Evolutionary conservation across 768 basidiomycete species (phyloP).

Genomic region (Lentinus brumalis): DNA sequence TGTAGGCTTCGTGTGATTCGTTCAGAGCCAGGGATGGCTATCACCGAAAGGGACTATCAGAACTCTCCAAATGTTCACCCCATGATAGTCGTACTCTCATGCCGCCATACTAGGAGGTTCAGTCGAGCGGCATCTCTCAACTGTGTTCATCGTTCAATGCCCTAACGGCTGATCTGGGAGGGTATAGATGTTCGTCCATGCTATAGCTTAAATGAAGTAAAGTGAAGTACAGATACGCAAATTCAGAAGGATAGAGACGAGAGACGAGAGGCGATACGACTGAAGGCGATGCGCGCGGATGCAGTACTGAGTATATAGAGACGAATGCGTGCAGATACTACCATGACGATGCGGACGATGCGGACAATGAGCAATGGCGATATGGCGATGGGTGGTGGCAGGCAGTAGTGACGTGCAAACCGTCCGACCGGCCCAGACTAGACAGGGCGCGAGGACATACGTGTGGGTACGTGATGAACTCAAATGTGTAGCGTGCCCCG

Average conservation of each 20-base stretch:
- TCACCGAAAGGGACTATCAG: too few species aligned
- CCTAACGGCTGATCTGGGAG: conserved; percentile 21
- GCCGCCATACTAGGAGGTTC: too few species aligned
- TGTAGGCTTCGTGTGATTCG: too few species aligned
- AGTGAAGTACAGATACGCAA: conserved; percentile 27
- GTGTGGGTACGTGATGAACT: conserved; percentile 1
- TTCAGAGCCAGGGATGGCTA: too few species aligned
- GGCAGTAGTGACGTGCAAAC: background rate
- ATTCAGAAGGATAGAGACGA: conserved; percentile 3
- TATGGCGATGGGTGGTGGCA: too few species aligned
- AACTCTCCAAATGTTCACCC: too few species aligned
- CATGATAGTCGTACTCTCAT: too few species aligned
- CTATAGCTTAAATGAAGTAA: conserved; percentile 25
- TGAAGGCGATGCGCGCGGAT: background rate
- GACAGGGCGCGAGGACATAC: background rate
- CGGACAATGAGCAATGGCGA: background rate
- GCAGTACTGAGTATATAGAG: conserved; percentile 10
- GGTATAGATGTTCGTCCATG: conserved; percentile 28
- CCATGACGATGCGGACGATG: conserved; percentile 5
- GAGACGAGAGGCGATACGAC: background rate
- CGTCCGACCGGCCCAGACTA: conserved; percentile 1
- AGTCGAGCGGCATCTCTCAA: background rate
- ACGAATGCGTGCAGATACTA: conserved; percentile 12
- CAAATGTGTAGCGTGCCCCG: background rate
- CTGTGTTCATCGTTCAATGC: conserved; percentile 15